These are phyloP conservation scores for Schizosaccharomyces versatilis DNA, from an alignment of 1,139 yeast species.

Conservation along the genomic window DNA sequence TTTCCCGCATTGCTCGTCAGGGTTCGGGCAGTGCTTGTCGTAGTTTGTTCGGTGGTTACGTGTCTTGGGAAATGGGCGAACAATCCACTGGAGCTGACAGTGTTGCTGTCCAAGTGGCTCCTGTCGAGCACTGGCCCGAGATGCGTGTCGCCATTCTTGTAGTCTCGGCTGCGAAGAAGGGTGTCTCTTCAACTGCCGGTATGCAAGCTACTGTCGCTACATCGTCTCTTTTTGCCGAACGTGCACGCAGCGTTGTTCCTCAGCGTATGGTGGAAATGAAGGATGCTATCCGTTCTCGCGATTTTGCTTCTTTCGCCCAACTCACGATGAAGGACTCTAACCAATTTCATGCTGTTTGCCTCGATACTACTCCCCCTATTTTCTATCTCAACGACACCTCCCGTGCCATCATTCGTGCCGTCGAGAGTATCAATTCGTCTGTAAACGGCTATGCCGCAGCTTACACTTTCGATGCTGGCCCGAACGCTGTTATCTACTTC, in stretches of 20 bases:
- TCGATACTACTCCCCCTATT: constrained; percentile 88
- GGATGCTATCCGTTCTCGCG: constrained; percentile 41
- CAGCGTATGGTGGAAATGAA: constrained; percentile 64
- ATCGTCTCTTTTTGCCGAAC: constrained; percentile 59
- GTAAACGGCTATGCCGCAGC: constrained; percentile 58
- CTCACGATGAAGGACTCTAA: constrained; percentile 91
- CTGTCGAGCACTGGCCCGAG: constrained; percentile 68
- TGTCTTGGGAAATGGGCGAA: constrained; percentile 95
- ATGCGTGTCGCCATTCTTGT: constrained; percentile 84
- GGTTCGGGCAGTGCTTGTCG: constrained; percentile 98
- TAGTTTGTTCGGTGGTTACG: constrained; percentile 89
- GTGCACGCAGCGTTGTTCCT: constrained; percentile 68
- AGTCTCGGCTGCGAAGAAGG: constrained; percentile 81
- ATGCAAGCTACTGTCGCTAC: constrained; percentile 89
- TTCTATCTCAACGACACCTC: constrained; percentile 92
- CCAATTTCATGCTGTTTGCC: constrained; percentile 90
- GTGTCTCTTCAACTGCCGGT: constrained; percentile 82
- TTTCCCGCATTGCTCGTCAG: constrained; percentile 83
- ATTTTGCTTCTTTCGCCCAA: constrained; percentile 62
- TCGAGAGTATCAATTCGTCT: constrained; percentile 50
- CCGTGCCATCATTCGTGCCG: constrained; percentile 57
- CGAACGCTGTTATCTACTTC: constrained; percentile 89
- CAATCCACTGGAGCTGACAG: constrained; percentile 61
- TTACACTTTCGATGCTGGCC: constrained; percentile 96
- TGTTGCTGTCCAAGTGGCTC: constrained; percentile 76